Percentiles rank a stretch among this genome's conserved stretches.
These are phyloP conservation scores for Pseudopediastrum boryanum DNA, from an alignment of 139 green algal species.

Conservation along the genomic window DNA sequence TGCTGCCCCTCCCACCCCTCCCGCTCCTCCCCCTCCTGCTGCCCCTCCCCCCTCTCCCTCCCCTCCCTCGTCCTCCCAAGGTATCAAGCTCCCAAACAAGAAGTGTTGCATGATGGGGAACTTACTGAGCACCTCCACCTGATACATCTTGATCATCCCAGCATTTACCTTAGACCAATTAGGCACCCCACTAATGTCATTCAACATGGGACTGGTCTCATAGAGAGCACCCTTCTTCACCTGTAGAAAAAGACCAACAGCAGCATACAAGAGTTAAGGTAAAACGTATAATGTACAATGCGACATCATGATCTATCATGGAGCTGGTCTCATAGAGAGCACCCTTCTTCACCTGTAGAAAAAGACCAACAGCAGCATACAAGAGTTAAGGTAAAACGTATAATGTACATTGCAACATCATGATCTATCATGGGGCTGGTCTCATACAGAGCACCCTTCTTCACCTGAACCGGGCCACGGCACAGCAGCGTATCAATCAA, in stretches of 20 bases:
- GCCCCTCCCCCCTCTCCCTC: background rate
- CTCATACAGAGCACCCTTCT: slow-evolving; percentile 92
- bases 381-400: too few relatives aligned
- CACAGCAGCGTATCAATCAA: too few relatives aligned
- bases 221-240: slow-evolving; percentile 94
- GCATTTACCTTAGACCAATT: slow-evolving; percentile 91
- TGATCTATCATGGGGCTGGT: slow-evolving; percentile 96
- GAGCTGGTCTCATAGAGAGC: slow-evolving; percentile 92
- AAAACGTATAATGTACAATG: too few relatives aligned
- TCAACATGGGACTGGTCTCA: slow-evolving; percentile 96
- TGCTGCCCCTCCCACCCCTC: background rate
- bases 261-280: too few relatives aligned
- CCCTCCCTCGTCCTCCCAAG: slow-evolving; percentile 37
- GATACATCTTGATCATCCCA: slow-evolving; percentile 99
- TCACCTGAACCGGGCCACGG: too few relatives aligned
- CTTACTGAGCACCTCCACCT: slow-evolving; percentile 95
- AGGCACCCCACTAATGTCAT: slow-evolving; percentile 89
- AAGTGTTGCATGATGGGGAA: slow-evolving; percentile 99
- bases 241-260: too few relatives aligned
- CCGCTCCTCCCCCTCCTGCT: background rate
- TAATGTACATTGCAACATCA: too few relatives aligned
- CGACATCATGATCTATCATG: slow-evolving; percentile 97
- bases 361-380: too few relatives aligned
- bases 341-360: slow-evolving; percentile 97
- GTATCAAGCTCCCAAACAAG: slow-evolving; percentile 76